phyloP scores from a whole-genome alignment of 345 rosid species.

The Camelina laxa region DNA sequence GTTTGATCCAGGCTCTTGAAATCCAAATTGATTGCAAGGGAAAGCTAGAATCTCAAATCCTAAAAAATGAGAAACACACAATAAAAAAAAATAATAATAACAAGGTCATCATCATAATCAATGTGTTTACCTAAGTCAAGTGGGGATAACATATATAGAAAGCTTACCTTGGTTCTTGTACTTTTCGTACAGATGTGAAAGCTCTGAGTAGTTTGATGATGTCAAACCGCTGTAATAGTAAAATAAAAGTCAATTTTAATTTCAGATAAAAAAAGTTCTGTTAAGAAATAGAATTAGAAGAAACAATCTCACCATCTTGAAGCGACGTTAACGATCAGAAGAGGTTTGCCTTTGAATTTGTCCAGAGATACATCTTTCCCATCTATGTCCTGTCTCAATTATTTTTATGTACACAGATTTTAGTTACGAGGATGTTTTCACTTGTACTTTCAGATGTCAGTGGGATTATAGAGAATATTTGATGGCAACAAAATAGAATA shows the following conservation, averaged over 20 bases:
- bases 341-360: conserved; percentile 78
- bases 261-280: neutral
- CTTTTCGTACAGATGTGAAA: conserved; percentile 71
- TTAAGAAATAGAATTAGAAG: neutral
- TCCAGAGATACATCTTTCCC: conserved; percentile 72
- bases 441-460: neutral
- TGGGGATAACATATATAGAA: neutral
- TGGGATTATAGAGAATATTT: neutral
- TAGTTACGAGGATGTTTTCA: neutral
- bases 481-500: neutral
- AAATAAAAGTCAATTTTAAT: neutral
- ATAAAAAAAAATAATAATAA: neutral
- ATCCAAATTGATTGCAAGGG: conserved; percentile 92
- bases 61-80: conserved; percentile 15
- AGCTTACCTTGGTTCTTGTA: conserved; percentile 82
- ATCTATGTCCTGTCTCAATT: conserved; percentile 66
- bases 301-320: conserved; percentile 65
- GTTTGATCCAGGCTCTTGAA: conserved; percentile 85
- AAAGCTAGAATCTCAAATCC: conserved; percentile 90
- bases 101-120: neutral
- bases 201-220: conserved; percentile 80
- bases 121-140: conserved; percentile 10
- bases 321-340: conserved; percentile 91
- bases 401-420: neutral
- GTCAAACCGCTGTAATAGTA: conserved; percentile 72